phyloP scores from a whole-genome alignment of 106 monocot genomes.

The Apostasia shenzhenica region DNA sequence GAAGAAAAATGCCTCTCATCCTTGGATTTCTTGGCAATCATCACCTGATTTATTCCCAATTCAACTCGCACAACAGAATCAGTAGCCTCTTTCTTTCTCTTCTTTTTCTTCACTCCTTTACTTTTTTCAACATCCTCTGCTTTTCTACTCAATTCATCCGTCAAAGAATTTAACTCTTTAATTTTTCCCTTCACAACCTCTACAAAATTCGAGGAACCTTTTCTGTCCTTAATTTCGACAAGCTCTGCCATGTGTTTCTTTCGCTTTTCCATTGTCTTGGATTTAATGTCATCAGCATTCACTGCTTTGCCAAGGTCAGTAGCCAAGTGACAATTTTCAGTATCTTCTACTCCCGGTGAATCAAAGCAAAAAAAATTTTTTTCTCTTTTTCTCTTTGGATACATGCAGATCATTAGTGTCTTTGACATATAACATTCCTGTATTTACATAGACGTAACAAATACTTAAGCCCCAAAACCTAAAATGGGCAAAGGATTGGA shows the following conservation, averaged over 20 bases:
- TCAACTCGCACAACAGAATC: background rate
- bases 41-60: background rate
- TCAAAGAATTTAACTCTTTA: constrained; percentile 14
- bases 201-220: constrained; percentile 3
- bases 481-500: background rate
- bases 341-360: constrained; percentile 7
- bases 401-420: background rate
- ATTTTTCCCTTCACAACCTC: constrained; percentile 19
- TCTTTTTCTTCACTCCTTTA: constrained; percentile 24
- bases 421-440: background rate
- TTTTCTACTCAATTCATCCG: background rate
- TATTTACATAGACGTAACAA: background rate
- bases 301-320: background rate
- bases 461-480: background rate
- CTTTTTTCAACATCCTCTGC: constrained; percentile 1
- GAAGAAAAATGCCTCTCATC: background rate
- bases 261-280: constrained; percentile 18
- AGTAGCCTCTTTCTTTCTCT: constrained; percentile 16
- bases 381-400: constrained; percentile 30
- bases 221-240: constrained; percentile 5
- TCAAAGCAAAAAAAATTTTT: constrained; percentile 5
- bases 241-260: constrained; percentile 22
- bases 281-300: constrained; percentile 7
- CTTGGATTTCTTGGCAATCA: background rate
- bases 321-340: constrained; percentile 4